Evolutionary conservation across 2,329 filamentous ascomycete species (phyloP).

Genomic region (Cytospora schulzeri): DNA sequence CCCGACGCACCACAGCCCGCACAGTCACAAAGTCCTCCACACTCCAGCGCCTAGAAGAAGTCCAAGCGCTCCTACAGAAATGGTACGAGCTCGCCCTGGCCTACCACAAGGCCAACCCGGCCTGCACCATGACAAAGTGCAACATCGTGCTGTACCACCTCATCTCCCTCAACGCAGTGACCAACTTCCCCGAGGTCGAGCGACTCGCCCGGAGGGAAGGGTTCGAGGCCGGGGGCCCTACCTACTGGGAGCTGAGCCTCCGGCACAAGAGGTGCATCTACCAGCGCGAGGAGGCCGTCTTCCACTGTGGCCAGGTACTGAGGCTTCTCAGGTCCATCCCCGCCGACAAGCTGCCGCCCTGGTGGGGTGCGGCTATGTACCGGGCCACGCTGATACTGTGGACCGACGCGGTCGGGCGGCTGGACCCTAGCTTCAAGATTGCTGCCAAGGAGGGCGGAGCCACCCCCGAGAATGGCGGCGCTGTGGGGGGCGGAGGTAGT

Average conservation of each 20-base stretch:
- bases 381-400: conserved; percentile 66
- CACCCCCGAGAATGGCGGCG: conserved; percentile 3
- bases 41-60: conserved; percentile 63
- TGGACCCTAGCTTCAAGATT: conserved; percentile 45
- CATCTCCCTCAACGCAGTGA: conserved; percentile 68
- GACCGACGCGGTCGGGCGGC: conserved; percentile 59
- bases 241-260: conserved; percentile 54
- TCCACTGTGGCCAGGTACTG: conserved; percentile 69
- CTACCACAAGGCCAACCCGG: conserved; percentile 56
- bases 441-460: conserved; percentile 24
- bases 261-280: conserved; percentile 66
- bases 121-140: conserved; percentile 62
- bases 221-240: conserved; percentile 47
- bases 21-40: conserved; percentile 62
- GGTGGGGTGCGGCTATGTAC: conserved; percentile 73
- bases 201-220: conserved; percentile 63
- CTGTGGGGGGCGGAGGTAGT: background rate
- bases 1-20: conserved; percentile 44
- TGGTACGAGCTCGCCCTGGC: conserved; percentile 68
- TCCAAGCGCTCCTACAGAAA: conserved; percentile 62
- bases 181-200: conserved; percentile 69
- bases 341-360: conserved; percentile 61
- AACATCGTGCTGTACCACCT: conserved; percentile 72
- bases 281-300: conserved; percentile 63
- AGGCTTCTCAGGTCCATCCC: conserved; percentile 63